phyloP scores from a whole-genome alignment of 1,139 yeast species.

The Sugiyamaella novakii region DNA sequence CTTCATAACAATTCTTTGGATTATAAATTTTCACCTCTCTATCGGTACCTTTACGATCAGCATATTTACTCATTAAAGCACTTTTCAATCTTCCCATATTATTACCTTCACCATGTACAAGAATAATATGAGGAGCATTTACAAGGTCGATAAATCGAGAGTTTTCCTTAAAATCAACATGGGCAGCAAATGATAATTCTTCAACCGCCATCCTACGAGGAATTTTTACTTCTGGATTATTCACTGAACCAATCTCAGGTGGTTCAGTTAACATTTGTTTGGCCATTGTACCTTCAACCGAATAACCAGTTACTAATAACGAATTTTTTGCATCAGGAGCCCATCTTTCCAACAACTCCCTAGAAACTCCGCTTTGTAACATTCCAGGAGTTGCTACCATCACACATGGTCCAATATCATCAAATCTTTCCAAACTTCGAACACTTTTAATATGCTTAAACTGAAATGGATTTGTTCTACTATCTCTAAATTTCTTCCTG shows the following conservation, averaged over 20 bases:
- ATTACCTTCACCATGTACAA: constrained; percentile 97
- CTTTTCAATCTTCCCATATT: constrained; percentile 98
- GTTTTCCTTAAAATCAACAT: constrained; percentile 94
- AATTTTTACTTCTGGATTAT: constrained; percentile 76
- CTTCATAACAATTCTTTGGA: constrained; percentile 87
- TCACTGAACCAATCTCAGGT: constrained; percentile 75
- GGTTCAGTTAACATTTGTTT: constrained; percentile 88
- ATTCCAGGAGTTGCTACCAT: constrained; percentile 97
- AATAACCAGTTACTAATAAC: constrained; percentile 89
- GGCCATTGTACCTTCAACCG: constrained; percentile 98
- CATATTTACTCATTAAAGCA: constrained; percentile 84
- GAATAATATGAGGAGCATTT: constrained; percentile 72
- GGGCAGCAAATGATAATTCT: constrained; percentile 97
- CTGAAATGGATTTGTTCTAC: constrained; percentile 81
- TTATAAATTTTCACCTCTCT: constrained; percentile 90
- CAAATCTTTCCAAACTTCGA: constrained; percentile 77
- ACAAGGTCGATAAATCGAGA: constrained; percentile 87
- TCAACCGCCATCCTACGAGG: constrained; percentile 90
- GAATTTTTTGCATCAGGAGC: constrained; percentile 94
- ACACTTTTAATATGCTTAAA: constrained; percentile 84
- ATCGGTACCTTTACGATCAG: constrained; percentile 79
- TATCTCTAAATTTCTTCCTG: constrained; percentile 73
- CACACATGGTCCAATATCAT: constrained; percentile 94
- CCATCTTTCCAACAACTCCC: constrained; percentile 92
- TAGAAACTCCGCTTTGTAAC: constrained; percentile 93